phyloP scores from a whole-genome alignment of 2,329 filamentous ascomycete species.

The Stagonosporopsis tanaceti region DNA sequence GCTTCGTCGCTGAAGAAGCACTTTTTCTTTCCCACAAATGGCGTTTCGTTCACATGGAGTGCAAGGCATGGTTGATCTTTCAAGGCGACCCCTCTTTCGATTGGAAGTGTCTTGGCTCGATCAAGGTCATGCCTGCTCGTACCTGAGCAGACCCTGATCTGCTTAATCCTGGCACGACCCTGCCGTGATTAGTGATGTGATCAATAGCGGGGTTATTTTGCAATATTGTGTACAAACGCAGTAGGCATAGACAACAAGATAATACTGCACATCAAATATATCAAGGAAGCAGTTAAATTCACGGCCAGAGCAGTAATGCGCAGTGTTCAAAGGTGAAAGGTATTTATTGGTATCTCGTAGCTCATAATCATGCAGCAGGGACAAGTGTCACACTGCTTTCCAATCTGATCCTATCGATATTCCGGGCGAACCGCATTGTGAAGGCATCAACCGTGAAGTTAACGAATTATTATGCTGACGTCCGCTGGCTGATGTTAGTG shows the following conservation, averaged over 20 bases:
- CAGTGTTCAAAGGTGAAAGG: conserved; percentile 20
- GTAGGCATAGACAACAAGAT: too few species aligned
- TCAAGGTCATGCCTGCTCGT: not conserved
- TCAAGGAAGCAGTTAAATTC: too few species aligned
- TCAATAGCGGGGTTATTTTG: too few species aligned
- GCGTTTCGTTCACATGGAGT: too few species aligned
- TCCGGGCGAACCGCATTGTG: conserved; percentile 18
- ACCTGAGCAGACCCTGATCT: not conserved
- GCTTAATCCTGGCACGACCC: not conserved
- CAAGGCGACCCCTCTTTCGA: not conserved
- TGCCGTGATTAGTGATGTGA: not conserved
- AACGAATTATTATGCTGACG: conserved; percentile 15
- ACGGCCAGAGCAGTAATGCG: not conserved
- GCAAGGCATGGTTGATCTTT: too few species aligned
- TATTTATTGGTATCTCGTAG: conserved; percentile 41
- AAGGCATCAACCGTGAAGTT: conserved; percentile 3
- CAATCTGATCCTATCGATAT: conserved; percentile 18
- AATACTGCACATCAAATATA: too few species aligned
- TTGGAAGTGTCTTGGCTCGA: not conserved
- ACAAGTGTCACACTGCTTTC: conserved; percentile 18
- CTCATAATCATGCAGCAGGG: conserved; percentile 28
- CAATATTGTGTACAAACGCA: too few species aligned
- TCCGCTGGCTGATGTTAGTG: not conserved
- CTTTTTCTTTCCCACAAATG: too few species aligned
- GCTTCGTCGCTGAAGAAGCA: too few species aligned